Evolutionary conservation across 2,329 filamentous ascomycete genomes (phyloP), one percentile per base, ranked within the genome.

Genomic region (Epichloe sibirici): DNA sequence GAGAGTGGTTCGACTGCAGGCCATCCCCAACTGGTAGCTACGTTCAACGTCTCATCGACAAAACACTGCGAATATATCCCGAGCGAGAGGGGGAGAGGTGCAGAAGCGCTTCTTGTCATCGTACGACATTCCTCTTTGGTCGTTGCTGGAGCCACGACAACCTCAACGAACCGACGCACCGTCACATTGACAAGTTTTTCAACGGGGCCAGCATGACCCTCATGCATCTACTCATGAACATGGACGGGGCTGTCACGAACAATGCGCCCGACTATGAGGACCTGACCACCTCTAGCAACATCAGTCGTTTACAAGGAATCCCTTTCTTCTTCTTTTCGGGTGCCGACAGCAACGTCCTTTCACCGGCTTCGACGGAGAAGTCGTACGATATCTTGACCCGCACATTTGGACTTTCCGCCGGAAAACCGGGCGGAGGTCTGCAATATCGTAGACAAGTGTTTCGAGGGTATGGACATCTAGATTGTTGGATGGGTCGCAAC

Each of bases 151-250:
- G 75, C 60, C 82, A 86, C 64, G 62, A 59, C 3, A 85, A 85
- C 62, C 73, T 85, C 34, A 85, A 84, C 66, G 78, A 79, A 66
- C 79, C 76, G 3, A 86, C 82, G 2, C 82, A 85, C 64, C 67
- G 74, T 0, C 75, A 82, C 60, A 75, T 83, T 46, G 74, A 80
- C 62, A 72, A 75, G 35, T 80, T 83, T 65, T 78, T 85, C 53
- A 77, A 77, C 58, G 82, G 82, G 51, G 75, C 81, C 51, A 79
- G 77, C 62, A 83, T 83, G 77, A 73, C 70, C 1, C 66, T 77
- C 55, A 69, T 83, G 48, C 63, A 72, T 38, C 68, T 81, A 53
- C 71, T 85, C 11, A 81, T 82, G 72, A 67, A 66, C 38, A 76
- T 78, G 68, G 63, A 69, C 5, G 78, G 77, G 17, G 64, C 71